phyloP scores from a whole-genome alignment of 2,329 filamentous ascomycete genomes.

The Orbilia oligospora region DNA sequence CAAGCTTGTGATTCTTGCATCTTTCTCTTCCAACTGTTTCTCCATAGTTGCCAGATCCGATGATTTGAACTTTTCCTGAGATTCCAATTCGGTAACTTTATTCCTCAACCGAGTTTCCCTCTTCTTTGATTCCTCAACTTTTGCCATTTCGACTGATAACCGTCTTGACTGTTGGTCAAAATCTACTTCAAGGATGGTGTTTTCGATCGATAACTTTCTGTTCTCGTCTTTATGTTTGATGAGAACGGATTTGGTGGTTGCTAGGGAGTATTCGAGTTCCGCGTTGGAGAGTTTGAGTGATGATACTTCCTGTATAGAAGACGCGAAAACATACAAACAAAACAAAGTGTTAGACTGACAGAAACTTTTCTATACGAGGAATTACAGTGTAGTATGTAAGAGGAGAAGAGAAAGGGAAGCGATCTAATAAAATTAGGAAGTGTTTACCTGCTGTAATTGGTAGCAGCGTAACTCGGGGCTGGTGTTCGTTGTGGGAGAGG shows the following conservation, averaged over 20 bases:
- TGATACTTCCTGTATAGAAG: constrained; percentile 49
- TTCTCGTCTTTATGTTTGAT: constrained; percentile 53
- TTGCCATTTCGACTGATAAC: constrained; percentile 52
- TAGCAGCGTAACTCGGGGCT: constrained; percentile 53
- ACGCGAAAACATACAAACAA: constrained; percentile 16
- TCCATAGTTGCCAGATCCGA: constrained; percentile 64
- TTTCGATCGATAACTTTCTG: constrained; percentile 48
- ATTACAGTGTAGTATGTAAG: neutral
- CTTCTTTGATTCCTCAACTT: constrained; percentile 46
- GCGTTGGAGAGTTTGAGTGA: constrained; percentile 52
- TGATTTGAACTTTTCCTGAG: constrained; percentile 14
- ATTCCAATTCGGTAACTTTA: constrained; percentile 42
- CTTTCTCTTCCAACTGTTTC: constrained; percentile 69
- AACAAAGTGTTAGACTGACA: constrained; percentile 8
- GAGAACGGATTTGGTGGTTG: constrained; percentile 45
- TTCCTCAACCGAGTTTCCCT: constrained; percentile 43
- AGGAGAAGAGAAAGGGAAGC: constrained; percentile 5
- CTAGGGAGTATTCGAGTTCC: constrained; percentile 59
- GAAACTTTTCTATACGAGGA: neutral
- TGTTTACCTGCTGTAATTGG: constrained; percentile 57
- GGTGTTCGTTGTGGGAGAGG: constrained; percentile 17
- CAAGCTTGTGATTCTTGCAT: constrained; percentile 68
- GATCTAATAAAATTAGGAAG: neutral
- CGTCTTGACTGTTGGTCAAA: constrained; percentile 50
- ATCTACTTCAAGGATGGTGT: constrained; percentile 54